phyloP scores from a whole-genome alignment of 192 early-diverging fungal genomes.

The Phycomyces nitens region DNA sequence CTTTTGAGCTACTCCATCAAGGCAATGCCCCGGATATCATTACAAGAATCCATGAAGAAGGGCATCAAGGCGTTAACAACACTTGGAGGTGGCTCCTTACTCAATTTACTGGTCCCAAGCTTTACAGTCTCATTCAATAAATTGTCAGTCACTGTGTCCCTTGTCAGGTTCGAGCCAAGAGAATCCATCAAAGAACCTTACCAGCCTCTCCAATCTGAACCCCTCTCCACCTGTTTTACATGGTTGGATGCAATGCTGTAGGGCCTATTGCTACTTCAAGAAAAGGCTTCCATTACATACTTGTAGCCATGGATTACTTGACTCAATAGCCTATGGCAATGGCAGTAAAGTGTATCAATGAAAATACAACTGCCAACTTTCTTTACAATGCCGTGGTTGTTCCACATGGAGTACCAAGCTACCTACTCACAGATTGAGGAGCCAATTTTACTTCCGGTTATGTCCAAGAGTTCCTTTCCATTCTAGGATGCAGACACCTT shows the following conservation, averaged over 20 bases:
- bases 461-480: not conserved
- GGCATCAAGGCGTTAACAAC: slow-evolving; percentile 10
- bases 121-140: not conserved
- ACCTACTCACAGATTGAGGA: slow-evolving; percentile 17
- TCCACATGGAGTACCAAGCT: slow-evolving; percentile 9
- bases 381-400: not conserved
- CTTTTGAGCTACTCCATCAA: slow-evolving; percentile 20
- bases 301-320: slow-evolving; percentile 24
- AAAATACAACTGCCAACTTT: not conserved
- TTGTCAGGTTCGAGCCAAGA: slow-evolving; percentile 11
- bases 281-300: slow-evolving; percentile 13
- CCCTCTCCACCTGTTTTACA: not conserved
- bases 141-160: not conserved
- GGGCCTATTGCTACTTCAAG: not conserved
- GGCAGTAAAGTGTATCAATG: not conserved
- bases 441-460: slow-evolving; percentile 9
- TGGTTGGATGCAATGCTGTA: slow-evolving; percentile 13
- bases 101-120: not conserved
- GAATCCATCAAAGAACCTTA: not conserved
- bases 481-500: not conserved
- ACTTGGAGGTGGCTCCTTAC: not conserved
- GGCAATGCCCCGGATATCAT: not conserved
- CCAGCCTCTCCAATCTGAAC: slow-evolving; percentile 3
- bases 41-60: slow-evolving; percentile 13
- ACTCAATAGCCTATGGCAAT: slow-evolving; percentile 27